These are phyloP conservation scores for Metarhizium rileyi DNA, from an alignment of 2,329 filamentous ascomycete genomes.

Conservation along the genomic window DNA sequence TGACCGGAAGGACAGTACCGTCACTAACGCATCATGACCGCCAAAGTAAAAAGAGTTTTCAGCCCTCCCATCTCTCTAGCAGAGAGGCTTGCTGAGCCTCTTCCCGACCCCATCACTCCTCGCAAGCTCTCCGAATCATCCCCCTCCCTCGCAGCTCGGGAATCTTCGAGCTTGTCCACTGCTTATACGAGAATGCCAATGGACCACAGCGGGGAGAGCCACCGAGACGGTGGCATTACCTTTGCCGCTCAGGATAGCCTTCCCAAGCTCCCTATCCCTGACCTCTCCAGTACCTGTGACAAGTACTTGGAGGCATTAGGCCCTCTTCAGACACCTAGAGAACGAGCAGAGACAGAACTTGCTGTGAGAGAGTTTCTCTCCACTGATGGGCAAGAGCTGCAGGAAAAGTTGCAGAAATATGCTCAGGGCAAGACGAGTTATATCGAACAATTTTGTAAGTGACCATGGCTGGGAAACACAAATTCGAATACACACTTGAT, in stretches of 20 bases:
- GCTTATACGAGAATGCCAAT: conserved; percentile 39
- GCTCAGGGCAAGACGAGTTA: conserved; percentile 87
- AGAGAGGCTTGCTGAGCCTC: conserved; percentile 48
- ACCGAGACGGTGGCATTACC: conserved; percentile 64
- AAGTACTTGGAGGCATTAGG: conserved; percentile 72
- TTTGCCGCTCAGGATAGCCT: conserved; percentile 83
- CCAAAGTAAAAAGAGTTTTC: conserved; percentile 25
- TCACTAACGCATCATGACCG: conserved; percentile 26
- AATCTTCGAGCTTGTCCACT: conserved; percentile 15
- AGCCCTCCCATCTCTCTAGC: conserved; percentile 63
- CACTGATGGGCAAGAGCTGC: conserved; percentile 70
- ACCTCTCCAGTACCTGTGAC: conserved; percentile 66
- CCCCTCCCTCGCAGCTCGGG: conserved; percentile 5
- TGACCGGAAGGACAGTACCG: conserved; percentile 22
- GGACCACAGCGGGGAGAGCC: conserved; percentile 14
- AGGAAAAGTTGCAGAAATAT: conserved; percentile 85
- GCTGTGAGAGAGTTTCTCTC: conserved; percentile 77
- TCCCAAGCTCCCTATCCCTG: conserved; percentile 86
- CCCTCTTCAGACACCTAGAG: conserved; percentile 70
- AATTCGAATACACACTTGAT: not conserved
- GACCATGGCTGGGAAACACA: not conserved
- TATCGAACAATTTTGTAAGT: conserved; percentile 96
- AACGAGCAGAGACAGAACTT: conserved; percentile 72
- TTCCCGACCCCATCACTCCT: conserved; percentile 25
- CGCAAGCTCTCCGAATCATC: conserved; percentile 30